Conservation (phyloP, 192 early-diverging fungal species). For the Umbelopsis ramanniana region DNA sequence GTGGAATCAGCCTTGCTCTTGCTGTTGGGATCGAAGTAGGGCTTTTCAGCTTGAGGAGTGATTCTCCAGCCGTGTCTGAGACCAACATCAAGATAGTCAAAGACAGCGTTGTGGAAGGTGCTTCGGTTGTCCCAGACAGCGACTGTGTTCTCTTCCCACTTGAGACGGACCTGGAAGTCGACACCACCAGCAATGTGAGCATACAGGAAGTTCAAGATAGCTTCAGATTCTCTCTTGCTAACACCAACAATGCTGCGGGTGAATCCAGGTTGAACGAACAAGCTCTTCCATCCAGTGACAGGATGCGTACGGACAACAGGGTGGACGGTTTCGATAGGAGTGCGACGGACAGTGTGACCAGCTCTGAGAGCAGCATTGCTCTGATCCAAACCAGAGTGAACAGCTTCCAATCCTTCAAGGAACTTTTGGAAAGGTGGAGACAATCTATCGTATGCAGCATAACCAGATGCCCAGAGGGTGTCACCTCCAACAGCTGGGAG, state of each 20-base stretch:
- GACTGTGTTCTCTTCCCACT: slow-evolving; percentile 50
- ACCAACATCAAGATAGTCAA: slow-evolving; percentile 30
- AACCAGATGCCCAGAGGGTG: slow-evolving; percentile 61
- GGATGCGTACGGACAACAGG: slow-evolving; percentile 62
- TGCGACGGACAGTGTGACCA: slow-evolving; percentile 30
- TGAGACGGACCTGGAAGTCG: slow-evolving; percentile 55
- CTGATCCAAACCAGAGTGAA: slow-evolving; percentile 44
- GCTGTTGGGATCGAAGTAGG: slow-evolving; percentile 41
- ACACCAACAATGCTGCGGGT: slow-evolving; percentile 55
- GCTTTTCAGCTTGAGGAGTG: slow-evolving; percentile 31
- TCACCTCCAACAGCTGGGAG: slow-evolving; percentile 54
- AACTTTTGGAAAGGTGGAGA: slow-evolving; percentile 57
- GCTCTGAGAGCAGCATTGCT: slow-evolving; percentile 13
- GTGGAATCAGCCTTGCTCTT: slow-evolving; percentile 26
- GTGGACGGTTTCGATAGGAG: slow-evolving; percentile 24
- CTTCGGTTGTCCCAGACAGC: slow-evolving; percentile 55
- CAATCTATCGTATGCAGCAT: slow-evolving; percentile 65
- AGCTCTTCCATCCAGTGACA: slow-evolving; percentile 60
- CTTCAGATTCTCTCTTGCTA: slow-evolving; percentile 50
- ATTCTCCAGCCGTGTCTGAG: slow-evolving; percentile 34
- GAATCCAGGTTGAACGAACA: slow-evolving; percentile 62
- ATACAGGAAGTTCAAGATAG: slow-evolving; percentile 51
- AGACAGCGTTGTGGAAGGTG: slow-evolving; percentile 44
- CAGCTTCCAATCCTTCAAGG: slow-evolving; percentile 64
- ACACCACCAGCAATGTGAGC: slow-evolving; percentile 49